Evolutionary conservation across 768 basidiomycete genomes (phyloP), one percentile per base, ranked within the genome.

Genomic region (Boletales sp.): DNA sequence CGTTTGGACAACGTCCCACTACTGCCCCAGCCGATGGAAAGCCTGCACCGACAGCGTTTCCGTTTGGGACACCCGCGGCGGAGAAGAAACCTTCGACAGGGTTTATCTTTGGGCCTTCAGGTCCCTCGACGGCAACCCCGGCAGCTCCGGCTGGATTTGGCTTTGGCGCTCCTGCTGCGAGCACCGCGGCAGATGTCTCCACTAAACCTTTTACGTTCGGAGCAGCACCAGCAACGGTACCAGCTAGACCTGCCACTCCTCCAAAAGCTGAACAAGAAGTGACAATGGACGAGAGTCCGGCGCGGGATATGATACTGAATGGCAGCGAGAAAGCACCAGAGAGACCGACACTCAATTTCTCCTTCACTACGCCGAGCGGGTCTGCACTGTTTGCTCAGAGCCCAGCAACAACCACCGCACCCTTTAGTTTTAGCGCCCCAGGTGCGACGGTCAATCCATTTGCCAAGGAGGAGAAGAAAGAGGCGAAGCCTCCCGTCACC

Each of bases 221-320:
- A 31, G 53, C 69, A 30, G 50, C 74, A 12, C 55, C 70, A 31
- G 53, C 69, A 30, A 49, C 74, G 11, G 55, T 69, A 11, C 40
- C 66, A 39, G 65, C 72, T 24, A 73, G 83, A 18, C 74, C 86
- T n/a, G 68, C 72, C 6, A 88, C 86, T 0, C 86, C 86, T 10
- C 87, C 87, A 3, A 80, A 74, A 49, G 72, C 73, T 31, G 84
- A 83, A 40, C 77, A 83, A 43, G 87, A 87, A 51, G 79, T 86
- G 55, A 79, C 69, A 48, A 90, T 90, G 88, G 88, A 90, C 36
- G 88, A 90, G 66, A 90, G 88, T 56, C 88, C 88, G 1, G 81
- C 79, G 3, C 75, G 86, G 51, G 84, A 84, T 9, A 69, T 80
- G 59, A 77, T 78, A 42, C 54, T 69, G 19, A 79, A 75, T 52